Percentiles rank a stretch among this genome's conserved stretches.
Conservation (phyloP, 2,329 filamentous ascomycete genomes). For the Teratosphaeriaceae sp. region DNA sequence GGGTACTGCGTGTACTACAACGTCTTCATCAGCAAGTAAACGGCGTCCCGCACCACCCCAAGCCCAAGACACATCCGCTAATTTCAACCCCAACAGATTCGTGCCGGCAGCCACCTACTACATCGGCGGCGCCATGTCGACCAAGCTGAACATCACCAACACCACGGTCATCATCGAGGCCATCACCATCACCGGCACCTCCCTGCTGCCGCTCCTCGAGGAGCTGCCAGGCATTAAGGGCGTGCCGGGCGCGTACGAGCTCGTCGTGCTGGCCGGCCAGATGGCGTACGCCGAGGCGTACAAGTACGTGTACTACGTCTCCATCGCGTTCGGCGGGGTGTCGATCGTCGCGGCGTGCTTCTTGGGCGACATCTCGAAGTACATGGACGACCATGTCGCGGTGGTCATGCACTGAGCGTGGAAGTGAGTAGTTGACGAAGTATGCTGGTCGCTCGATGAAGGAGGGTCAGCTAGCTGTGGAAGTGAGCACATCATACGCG, state of each 20-base stretch:
- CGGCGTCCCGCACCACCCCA: slow-evolving; percentile 1
- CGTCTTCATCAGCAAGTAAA: slow-evolving; percentile 23
- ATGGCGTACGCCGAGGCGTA: slow-evolving; percentile 25
- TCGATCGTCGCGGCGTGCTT: slow-evolving; percentile 23
- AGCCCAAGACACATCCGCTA: not conserved
- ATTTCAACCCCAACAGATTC: slow-evolving; percentile 36
- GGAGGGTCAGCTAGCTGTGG: not conserved
- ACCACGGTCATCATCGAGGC: slow-evolving; percentile 41
- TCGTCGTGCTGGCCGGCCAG: slow-evolving; percentile 20
- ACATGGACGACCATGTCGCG: slow-evolving; percentile 41
- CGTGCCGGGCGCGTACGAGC: slow-evolving; percentile 33
- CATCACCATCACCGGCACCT: slow-evolving; percentile 48
- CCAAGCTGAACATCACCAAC: slow-evolving; percentile 43
- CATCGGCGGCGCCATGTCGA: slow-evolving; percentile 46
- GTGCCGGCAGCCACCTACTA: slow-evolving; percentile 38
- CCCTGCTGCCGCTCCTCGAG: slow-evolving; percentile 44
- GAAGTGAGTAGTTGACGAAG: not conserved
- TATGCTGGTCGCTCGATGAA: no score
- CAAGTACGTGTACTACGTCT: slow-evolving; percentile 24
- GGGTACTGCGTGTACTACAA: slow-evolving; percentile 38
- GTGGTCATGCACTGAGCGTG: slow-evolving; percentile 10
- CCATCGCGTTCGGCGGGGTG: slow-evolving; percentile 25
- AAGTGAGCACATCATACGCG: not conserved
- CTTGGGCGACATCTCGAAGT: slow-evolving; percentile 28
- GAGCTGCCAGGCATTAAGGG: slow-evolving; percentile 47